Conservation (phyloP, 2,329 filamentous ascomycete genomes). For the Trichoderma simmonsii region DNA sequence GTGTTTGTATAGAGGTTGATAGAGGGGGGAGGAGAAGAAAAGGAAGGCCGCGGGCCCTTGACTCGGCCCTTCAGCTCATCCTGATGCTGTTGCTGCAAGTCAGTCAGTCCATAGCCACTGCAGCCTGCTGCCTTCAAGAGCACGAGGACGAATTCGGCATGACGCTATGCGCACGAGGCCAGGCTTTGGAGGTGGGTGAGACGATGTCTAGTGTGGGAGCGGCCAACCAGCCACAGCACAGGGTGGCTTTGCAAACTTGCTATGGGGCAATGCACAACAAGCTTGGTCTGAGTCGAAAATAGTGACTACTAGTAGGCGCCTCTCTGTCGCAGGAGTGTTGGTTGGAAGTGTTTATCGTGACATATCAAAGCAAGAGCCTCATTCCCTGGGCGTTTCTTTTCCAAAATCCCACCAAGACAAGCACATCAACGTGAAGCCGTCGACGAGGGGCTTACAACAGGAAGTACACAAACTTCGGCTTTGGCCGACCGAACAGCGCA, state of each 20-base stretch:
- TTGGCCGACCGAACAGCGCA: neutral
- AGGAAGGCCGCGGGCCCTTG: neutral
- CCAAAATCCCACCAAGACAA: neutral
- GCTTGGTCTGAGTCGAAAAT: neutral
- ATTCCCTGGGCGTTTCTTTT: neutral
- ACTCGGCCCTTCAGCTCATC: neutral
- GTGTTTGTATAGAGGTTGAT: neutral
- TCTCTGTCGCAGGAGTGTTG: neutral
- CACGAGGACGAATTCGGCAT: constrained; percentile 19
- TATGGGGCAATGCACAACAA: neutral
- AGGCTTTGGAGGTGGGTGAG: constrained; percentile 13
- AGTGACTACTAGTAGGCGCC: neutral
- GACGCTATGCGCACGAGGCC: constrained; percentile 20
- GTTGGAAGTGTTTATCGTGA: neutral
- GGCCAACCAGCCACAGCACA: constrained; percentile 13
- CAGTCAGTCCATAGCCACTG: constrained; percentile 3
- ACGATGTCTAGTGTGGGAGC: constrained; percentile 14
- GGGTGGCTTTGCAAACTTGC: neutral
- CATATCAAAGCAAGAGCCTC: neutral
- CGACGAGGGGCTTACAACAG: neutral
- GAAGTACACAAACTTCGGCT: neutral
- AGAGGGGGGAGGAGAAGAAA: neutral
- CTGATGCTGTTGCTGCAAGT: neutral
- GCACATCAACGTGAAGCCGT: neutral
- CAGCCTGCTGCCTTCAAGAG: constrained; percentile 18